phyloP scores from a whole-genome alignment of 306 rosid genomes.

The Albizia julibrissin region DNA sequence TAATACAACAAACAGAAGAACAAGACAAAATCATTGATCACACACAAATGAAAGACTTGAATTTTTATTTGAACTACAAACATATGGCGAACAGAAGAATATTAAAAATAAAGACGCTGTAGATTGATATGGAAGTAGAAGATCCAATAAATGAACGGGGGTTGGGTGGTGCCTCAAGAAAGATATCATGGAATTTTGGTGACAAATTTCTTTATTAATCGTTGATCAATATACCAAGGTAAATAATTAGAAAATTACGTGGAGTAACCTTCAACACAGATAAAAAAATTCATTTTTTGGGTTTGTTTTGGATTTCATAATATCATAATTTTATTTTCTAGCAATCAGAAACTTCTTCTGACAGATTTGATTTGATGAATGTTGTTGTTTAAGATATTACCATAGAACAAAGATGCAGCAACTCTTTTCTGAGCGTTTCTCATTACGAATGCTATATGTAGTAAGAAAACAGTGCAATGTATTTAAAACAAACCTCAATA shows the following conservation, averaged over 20 bases:
- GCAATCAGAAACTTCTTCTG: background rate
- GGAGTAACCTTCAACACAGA: background rate
- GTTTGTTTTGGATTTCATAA: background rate
- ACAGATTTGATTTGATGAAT: background rate
- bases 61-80: background rate
- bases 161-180: background rate
- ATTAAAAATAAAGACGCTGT: background rate
- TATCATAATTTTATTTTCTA: background rate
- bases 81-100: background rate
- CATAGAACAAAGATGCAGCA: background rate
- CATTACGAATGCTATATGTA: background rate
- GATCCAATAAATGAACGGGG: background rate
- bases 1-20: background rate
- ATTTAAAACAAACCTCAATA: slow-evolving; percentile 80
- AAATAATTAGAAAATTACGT: background rate
- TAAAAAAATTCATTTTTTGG: background rate
- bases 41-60: background rate
- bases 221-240: background rate
- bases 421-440: background rate
- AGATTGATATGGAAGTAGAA: background rate
- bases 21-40: background rate
- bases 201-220: background rate
- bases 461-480: background rate
- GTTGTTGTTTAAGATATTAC: background rate
- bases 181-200: background rate